Evolutionary conservation across 2,329 filamentous ascomycete species (phyloP).

Genomic region (Eutypella sp.): DNA sequence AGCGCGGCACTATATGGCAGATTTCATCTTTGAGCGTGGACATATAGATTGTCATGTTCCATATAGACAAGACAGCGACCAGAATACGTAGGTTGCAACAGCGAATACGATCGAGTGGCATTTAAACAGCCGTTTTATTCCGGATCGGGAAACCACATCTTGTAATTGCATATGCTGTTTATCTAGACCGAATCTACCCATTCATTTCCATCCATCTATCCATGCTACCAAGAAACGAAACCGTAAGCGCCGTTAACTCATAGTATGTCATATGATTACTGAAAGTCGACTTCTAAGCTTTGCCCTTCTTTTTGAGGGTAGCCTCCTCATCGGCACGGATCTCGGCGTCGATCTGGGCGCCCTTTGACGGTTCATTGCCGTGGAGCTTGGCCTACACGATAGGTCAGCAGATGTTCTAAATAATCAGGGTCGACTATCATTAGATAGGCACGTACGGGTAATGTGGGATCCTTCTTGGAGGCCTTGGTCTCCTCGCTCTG

Average conservation of each 20-base stretch:
- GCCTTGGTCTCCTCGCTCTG: conserved; percentile 38
- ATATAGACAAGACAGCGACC: no score
- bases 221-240: background rate
- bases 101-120: no score
- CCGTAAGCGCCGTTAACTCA: conserved; percentile 2
- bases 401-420: background rate
- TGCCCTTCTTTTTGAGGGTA: conserved; percentile 57
- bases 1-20: background rate
- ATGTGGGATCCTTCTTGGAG: conserved; percentile 56
- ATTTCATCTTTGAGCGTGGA: background rate
- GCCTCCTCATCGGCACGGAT: conserved; percentile 64
- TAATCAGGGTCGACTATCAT: conserved; percentile 5
- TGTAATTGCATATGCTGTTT: background rate
- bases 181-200: background rate
- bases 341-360: conserved; percentile 67
- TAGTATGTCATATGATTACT: background rate
- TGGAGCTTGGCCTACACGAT: conserved; percentile 52
- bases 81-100: background rate
- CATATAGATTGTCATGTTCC: no score
- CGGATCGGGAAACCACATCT: background rate
- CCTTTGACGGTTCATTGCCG: conserved; percentile 68
- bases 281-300: conserved; percentile 24
- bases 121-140: background rate
- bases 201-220: conserved; percentile 6
- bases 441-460: conserved; percentile 40